A percentile compares a stretch with the other conserved stretches of the same genome.
Evolutionary conservation across 164 flowering plant species (phyloP).

Genomic region (Liquidambar formosana): DNA sequence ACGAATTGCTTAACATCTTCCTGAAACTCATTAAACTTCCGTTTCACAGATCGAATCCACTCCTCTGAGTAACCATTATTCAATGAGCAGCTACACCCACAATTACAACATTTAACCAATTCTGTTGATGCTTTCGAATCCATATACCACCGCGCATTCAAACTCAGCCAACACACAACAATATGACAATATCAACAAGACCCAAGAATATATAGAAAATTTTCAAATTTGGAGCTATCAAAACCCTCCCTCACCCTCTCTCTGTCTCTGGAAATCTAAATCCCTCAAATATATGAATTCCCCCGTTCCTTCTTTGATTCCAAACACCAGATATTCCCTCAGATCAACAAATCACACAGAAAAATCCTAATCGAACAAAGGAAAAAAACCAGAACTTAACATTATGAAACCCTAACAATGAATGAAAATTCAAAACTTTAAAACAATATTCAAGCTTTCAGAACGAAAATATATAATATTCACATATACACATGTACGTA

Average conservation of each 20-base stretch:
- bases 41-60: slow-evolving; percentile 67
- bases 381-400: background rate
- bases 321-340: slow-evolving; percentile 13
- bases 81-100: slow-evolving; percentile 56
- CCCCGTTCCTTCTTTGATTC: slow-evolving; percentile 11
- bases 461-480: background rate
- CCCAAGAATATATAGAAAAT: background rate
- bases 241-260: no score
- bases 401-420: background rate
- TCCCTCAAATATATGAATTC: slow-evolving; percentile 3
- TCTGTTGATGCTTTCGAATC: slow-evolving; percentile 35
- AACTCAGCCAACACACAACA: slow-evolving; percentile 13
- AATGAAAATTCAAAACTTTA: background rate
- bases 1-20: slow-evolving; percentile 21
- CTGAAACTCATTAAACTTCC: slow-evolving; percentile 64
- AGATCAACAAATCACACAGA: slow-evolving; percentile 4
- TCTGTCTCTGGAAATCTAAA: slow-evolving; percentile 4
- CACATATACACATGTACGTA: background rate
- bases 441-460: background rate
- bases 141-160: slow-evolving; percentile 40
- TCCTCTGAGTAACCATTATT: slow-evolving; percentile 15
- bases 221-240: background rate
- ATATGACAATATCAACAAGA: background rate
- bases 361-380: background rate
- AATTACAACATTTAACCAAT: slow-evolving; percentile 50